Evolutionary conservation across 164 flowering plant genomes (phyloP), one percentile per base, ranked within the genome.

Genomic region (Nelumbo lutea): DNA sequence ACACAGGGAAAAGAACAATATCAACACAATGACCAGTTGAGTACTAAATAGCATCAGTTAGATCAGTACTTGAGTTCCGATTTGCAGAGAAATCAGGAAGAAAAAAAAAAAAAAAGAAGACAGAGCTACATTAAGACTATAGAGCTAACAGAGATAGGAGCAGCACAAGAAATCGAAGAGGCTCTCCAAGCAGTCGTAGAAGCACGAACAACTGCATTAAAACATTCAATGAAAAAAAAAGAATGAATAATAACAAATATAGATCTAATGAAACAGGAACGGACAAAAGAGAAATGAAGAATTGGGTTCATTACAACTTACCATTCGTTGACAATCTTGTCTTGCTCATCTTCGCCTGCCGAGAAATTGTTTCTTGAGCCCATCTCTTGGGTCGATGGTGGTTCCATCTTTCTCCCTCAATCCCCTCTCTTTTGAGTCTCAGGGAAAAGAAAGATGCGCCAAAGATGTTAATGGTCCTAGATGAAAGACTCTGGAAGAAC

Each of bases 181-280:
- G 76, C 75, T 65, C 65, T 73, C 72, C 14, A 72, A 41, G 74
- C 83, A 84, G 58, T 79, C 83, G 62, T 68, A 84, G 39, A 83
- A 84, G 76, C 87, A 84, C 9, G 85, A 85, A 73, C 88, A 87
- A 68, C 90, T 85, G 82, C 79, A 75, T 6, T 53, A 76, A 59
- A 67, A 61, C 40, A 69, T 42, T 51, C 2, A 61, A 42, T 5
- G 5, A 7, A 61, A 0, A 55, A 10, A 64, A 48, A 68, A 6
- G 0, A 38, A 14, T 47, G 0, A 50, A 47, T 57, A 42, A 52
- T 3, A 59, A 14, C 11, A 3, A 45, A 46, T 42, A 43, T 68
- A 61, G 42, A 46, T 53, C 70, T 65, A 46, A 66, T 41, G 44
- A 59, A 51, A 4, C 51, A 61, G 66, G 51, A 69, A 66, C 40